Conservation (phyloP, 345 rosid genomes). For the Boechera divaricarpa region DNA sequence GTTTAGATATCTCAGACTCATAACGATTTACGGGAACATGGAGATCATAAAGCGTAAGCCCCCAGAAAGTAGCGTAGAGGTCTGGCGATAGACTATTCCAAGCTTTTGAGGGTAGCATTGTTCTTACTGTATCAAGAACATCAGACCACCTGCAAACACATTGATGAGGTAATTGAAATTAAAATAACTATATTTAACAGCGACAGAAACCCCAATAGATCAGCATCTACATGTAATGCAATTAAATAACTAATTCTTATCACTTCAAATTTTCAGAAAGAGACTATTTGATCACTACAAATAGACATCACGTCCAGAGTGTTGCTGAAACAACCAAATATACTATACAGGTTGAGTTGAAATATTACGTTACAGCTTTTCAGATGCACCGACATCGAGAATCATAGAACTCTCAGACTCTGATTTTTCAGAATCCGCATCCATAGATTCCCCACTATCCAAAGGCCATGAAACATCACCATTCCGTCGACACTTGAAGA, state of each 20-base stretch:
- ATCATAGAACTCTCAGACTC: constrained; percentile 60
- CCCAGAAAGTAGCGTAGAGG: constrained; percentile 97
- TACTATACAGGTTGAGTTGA: constrained; percentile 25
- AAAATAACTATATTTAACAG: constrained; percentile 9
- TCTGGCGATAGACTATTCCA: constrained; percentile 99
- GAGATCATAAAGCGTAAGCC: constrained; percentile 95
- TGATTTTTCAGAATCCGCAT: constrained; percentile 41
- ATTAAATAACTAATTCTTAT: constrained; percentile 14
- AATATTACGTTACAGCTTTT: constrained; percentile 61
- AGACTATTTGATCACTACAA: constrained; percentile 27
- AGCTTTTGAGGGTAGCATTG: constrained; percentile 92
- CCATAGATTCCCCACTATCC: constrained; percentile 57
- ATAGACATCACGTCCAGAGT: constrained; percentile 13
- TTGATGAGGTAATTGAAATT: not conserved
- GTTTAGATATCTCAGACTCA: constrained; percentile 94
- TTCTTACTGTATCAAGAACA: constrained; percentile 85
- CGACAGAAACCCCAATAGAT: constrained; percentile 13
- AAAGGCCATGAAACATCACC: constrained; percentile 90
- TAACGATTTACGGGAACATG: constrained; percentile 95
- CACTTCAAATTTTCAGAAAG: constrained; percentile 20
- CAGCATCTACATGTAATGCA: constrained; percentile 15
- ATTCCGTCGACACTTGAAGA: constrained; percentile 73
- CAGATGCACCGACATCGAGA: constrained; percentile 69
- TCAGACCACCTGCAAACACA: constrained; percentile 86
- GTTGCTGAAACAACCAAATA: constrained; percentile 30